Percentiles rank a stretch among this genome's conserved stretches.
phyloP scores from a whole-genome alignment of 805 yeast species.

The Monosporozyma yasuniensis region DNA sequence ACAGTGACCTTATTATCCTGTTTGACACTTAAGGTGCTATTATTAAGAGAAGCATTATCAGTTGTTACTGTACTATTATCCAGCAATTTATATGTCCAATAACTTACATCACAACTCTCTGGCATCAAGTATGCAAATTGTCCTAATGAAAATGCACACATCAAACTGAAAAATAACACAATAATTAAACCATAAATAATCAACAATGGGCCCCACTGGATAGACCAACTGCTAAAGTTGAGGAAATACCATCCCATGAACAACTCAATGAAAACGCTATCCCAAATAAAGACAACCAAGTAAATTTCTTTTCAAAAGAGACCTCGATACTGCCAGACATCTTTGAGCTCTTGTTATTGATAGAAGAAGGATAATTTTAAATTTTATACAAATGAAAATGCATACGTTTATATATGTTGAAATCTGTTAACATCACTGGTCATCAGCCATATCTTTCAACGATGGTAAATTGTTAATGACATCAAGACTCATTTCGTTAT shows the following conservation, averaged over 20 bases:
- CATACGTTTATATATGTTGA: not conserved
- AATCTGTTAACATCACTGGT: not conserved
- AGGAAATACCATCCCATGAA: slow-evolving; percentile 54
- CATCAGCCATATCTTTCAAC: slow-evolving; percentile 5
- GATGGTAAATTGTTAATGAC: not conserved
- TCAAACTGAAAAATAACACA: slow-evolving; percentile 1
- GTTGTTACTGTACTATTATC: slow-evolving; percentile 3
- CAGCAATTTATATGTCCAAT: slow-evolving; percentile 41
- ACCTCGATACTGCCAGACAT: not conserved
- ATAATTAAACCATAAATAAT: slow-evolving; percentile 47
- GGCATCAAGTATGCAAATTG: slow-evolving; percentile 48
- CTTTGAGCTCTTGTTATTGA: not conserved
- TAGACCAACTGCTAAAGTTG: slow-evolving; percentile 46
- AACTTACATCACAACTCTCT: slow-evolving; percentile 51
- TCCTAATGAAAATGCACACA: slow-evolving; percentile 31
- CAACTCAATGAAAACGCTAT: slow-evolving; percentile 54
- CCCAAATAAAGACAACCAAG: slow-evolving; percentile 43
- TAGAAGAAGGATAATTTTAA: not conserved
- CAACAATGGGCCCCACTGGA: slow-evolving; percentile 51
- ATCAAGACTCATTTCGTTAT: not conserved
- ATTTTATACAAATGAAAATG: too few species aligned
- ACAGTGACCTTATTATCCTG: slow-evolving; percentile 7
- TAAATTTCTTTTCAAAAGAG: slow-evolving; percentile 26
- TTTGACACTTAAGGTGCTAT: not conserved
- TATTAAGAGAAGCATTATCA: not conserved